These are phyloP conservation scores for Hypoxylon fuscum DNA, from an alignment of 495 filamentous ascomycete species.

Conservation along the genomic window DNA sequence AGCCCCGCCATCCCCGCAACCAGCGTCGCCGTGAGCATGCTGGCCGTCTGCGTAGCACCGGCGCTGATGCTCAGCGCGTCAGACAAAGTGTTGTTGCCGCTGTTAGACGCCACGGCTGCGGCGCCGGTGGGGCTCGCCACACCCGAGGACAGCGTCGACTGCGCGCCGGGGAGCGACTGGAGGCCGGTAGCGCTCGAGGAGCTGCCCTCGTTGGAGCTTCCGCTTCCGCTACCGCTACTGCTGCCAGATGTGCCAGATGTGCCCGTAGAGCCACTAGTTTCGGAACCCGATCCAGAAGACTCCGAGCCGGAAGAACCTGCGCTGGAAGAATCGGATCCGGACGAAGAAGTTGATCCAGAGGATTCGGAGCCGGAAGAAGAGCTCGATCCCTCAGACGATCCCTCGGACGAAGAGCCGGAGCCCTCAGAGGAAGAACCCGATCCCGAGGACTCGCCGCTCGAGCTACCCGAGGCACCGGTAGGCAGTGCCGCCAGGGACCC, in stretches of 20 bases:
- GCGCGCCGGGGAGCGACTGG: slow-evolving; percentile 32
- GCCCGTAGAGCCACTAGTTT: slow-evolving; percentile 1
- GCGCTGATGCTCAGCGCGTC: slow-evolving; percentile 8
- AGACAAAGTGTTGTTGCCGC: neutral
- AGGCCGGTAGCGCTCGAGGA: slow-evolving; percentile 5
- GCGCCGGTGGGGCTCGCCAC: slow-evolving; percentile 30
- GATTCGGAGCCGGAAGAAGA: no score
- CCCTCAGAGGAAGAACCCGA: slow-evolving; percentile 5
- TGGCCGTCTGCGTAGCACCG: neutral
- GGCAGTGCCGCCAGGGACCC: slow-evolving; percentile 3
- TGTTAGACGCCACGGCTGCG: neutral
- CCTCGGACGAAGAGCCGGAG: no score
- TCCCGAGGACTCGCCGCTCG: slow-evolving; percentile 10
- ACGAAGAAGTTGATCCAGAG: slow-evolving; percentile 4
- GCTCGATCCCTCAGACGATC: no score
- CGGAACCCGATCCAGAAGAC: slow-evolving; percentile 5
- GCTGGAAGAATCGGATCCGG: slow-evolving; percentile 8
- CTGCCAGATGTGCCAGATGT: neutral
- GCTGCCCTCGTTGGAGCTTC: neutral
- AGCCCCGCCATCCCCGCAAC: slow-evolving; percentile 3
- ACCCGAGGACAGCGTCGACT: slow-evolving; percentile 47
- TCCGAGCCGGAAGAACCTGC: neutral
- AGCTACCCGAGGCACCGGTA: slow-evolving; percentile 4
- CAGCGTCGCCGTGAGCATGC: neutral
- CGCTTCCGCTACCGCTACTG: neutral